Base-by-base conservation (phyloP, 805 yeast genomes). In the Metschnikowia noctiluminum region DNA sequence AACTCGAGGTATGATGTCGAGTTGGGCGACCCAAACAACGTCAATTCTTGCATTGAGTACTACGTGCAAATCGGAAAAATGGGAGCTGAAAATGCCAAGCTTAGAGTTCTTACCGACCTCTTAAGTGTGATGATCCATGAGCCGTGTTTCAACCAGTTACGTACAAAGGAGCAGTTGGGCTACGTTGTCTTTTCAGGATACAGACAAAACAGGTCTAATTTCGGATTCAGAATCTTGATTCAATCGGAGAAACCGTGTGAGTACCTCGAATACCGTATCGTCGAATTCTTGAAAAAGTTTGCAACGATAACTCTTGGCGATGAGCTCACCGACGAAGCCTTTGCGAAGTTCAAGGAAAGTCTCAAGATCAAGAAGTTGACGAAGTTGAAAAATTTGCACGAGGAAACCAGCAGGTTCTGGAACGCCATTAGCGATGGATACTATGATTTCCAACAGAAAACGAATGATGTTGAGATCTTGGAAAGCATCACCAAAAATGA, bases 121-220 rank as follows among this genome's bases (percentile, higher is more conserved):
- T 66, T 89, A 41, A 79, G 86, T 0, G 92, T 87, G 52, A 77
- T 90, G 53, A 71, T 86, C 43, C 81, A 79, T 56, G 97, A 92
- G 63, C 97, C 97, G 5, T 87, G 92, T 49, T 94, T 92, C 68
- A 85, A 89, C 61, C 87, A 87, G 53, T 76, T 92, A 49, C 80
- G 99, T 66, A 92, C 99, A 7, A 85, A 89, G 59, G 98, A 92
- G 69, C 98, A 94, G 66, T 76, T 92, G 31, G 99, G 99, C 2
- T 92, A 92, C 61, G 90, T 92, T 53, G 99, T 92, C 0, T 89
- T 89, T 62, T 82, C 94, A 39, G 87, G 95, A 0, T 70, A 78
- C 27, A 73, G 85, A 52, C 76, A 76, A 51, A 79, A 88, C 3
- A 79, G 95, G 61, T 84, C 94, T 21, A 79, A 85, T 6, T 76